Base-by-base conservation (phyloP, 306 rosid species). In the Phaseolus lunatus region DNA sequence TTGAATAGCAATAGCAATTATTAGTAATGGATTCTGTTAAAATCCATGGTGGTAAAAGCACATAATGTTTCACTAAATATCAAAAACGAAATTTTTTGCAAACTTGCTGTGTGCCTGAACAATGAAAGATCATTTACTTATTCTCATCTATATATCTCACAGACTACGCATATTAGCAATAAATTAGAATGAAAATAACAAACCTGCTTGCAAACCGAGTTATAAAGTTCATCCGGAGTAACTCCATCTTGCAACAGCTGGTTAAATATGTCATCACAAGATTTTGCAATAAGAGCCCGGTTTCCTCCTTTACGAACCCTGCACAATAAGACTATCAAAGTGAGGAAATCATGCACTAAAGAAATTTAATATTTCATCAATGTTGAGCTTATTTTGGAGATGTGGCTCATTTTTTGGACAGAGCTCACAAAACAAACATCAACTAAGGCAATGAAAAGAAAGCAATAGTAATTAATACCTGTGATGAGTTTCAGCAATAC, bases 401-500 rank as follows among this genome's bases (percentile, higher is more conserved):
- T 12, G 0, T 2, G 37, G 37, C 37, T 26, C 14, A 56, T 14
- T 58, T 58, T 23, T n/a, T 14, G 14, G 22, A 4, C 10, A 29
- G 67, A 29, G 23, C 13, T 61, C 13, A 29, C 45, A 31, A 31
- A 62, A 31, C 10, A 61, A 62, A n/a, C 24, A 48, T 31, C 24
- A 65, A 49, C 18, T 58, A 31, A 63, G 13, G 44, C 66, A 45
- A 27, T 10, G 50, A 63, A 77, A 37, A 19, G 11, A 44, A n/a
- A 76, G 26, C 20, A 48, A 41, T 12, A 50, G 56, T 49, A 19
- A 76, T 56, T 24, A 12, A 41, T 66, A 93, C 97, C 96, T 84
- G 76, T 94, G 98, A 79, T 92, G 97, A 53, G 96, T 92, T 82
- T 94, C 97, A 26, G 98, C 98, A 73, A 89, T 86, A 26, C 94